phyloP scores from a whole-genome alignment of 2,329 filamentous ascomycete species.

The Drechslerella coelobrocha region DNA sequence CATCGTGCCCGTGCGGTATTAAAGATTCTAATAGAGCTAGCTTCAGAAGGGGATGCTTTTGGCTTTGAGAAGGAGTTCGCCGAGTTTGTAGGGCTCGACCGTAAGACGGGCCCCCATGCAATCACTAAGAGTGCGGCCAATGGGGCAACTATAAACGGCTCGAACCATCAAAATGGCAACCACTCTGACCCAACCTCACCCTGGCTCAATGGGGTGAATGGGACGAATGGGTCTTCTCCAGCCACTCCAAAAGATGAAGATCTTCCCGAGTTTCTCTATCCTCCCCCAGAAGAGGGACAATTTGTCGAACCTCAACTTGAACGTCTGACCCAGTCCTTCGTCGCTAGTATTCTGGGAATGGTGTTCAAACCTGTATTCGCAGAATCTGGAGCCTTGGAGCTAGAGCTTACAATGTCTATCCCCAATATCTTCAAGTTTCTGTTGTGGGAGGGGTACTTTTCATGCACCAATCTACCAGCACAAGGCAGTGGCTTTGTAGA shows the following conservation, averaged over 20 bases:
- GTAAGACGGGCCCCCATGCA: conserved; percentile 34
- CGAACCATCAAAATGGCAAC: conserved; percentile 21
- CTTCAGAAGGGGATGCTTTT: conserved; percentile 39
- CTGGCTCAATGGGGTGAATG: conserved; percentile 20
- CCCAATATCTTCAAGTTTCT: conserved; percentile 50
- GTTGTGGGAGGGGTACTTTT: conserved; percentile 47
- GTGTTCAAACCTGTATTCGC: conserved; percentile 44
- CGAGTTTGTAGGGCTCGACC: conserved; percentile 42
- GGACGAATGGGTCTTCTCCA: neutral
- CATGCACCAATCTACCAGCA: conserved; percentile 43
- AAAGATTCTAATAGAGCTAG: conserved; percentile 28
- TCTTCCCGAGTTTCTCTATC: conserved; percentile 47
- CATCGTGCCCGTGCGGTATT: conserved; percentile 22
- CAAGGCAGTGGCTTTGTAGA: conserved; percentile 41
- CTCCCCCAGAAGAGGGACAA: conserved; percentile 38
- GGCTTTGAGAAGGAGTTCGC: conserved; percentile 49
- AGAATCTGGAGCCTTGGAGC: conserved; percentile 32
- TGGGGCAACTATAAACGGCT: conserved; percentile 23
- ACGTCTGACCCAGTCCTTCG: conserved; percentile 39
- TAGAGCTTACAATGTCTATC: conserved; percentile 43
- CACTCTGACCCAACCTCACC: conserved; percentile 25
- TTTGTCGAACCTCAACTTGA: conserved; percentile 33
- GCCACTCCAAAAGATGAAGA: conserved; percentile 34
- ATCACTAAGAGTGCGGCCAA: conserved; percentile 27
- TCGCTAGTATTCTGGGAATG: conserved; percentile 40